Conservation (phyloP, 495 filamentous ascomycete genomes). For the Cercophora samala region DNA sequence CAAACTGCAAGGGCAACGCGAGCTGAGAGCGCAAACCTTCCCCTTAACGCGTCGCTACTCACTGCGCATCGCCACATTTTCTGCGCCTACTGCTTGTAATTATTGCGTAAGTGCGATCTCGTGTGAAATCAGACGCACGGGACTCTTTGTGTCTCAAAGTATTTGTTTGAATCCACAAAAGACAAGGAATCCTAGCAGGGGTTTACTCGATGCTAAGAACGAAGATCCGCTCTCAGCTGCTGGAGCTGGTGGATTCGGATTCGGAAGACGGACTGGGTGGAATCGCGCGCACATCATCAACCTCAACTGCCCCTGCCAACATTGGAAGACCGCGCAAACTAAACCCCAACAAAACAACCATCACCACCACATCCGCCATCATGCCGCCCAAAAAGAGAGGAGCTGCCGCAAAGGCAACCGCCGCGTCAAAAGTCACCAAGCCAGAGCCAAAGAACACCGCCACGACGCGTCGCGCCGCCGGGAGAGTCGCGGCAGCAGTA, state of each 20-base stretch:
- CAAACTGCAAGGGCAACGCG: neutral
- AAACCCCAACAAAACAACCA: conserved; percentile 6
- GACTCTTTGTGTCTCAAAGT: neutral
- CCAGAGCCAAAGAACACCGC: conserved; percentile 30
- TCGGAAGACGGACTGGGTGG: conserved; percentile 55
- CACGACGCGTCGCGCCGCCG: conserved; percentile 29
- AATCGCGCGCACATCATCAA: neutral
- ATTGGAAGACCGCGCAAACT: conserved; percentile 32
- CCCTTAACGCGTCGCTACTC: conserved; percentile 11
- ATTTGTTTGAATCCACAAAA: neutral
- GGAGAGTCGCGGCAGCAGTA: conserved; percentile 29
- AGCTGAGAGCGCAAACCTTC: neutral
- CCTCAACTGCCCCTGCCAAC: neutral
- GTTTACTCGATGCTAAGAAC: conserved; percentile 32
- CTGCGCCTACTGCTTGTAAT: neutral
- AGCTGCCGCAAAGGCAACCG: conserved; percentile 19
- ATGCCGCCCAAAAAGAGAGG: conserved; percentile 48
- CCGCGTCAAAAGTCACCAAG: conserved; percentile 42
- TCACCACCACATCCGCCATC: conserved; percentile 24
- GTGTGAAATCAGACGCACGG: conserved; percentile 6
- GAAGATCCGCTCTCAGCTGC: conserved; percentile 48
- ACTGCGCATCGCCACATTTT: conserved; percentile 1
- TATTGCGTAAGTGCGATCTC: neutral
- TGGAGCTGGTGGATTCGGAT: conserved; percentile 64
- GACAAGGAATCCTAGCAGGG: neutral